Base-by-base conservation (phyloP, 208 protist genomes). In the Crithidia expoeki region DNA sequence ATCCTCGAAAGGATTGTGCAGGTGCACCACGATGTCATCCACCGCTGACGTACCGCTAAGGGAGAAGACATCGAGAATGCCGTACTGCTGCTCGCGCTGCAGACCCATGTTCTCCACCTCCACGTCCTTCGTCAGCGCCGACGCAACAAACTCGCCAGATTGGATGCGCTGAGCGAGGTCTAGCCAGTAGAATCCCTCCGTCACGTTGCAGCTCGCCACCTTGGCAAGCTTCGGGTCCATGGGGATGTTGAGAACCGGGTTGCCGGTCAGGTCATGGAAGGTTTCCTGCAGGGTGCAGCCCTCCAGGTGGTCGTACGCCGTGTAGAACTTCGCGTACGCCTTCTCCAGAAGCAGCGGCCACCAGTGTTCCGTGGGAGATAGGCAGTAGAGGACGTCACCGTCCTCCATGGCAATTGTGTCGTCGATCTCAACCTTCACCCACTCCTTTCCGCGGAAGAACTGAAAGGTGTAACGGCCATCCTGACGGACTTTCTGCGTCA, bases 261-360 rank as follows among this genome's bases (percentile, higher is more conserved):
- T 74, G 51, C 89, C 89, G 4, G 92, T 94, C 44, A 96, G 57
- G 60, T 96, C 92, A 46, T 90, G 88, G 32, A 92, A 83, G 9
- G 85, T 81, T 66, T 96, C 89, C 61, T 85, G 80, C 28, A 88
- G 77, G 12, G 83, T 93, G 70, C 89, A 94, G 40, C 86, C 84
- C 5, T 93, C 85, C 3, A 96, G 72, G 40, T 86, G 72, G 46
- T 84, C 74, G 74, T 94, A 96, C 28, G 72, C 67, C 40, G 82
- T 86, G 76, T 93, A 89, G 74, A 96, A 94, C 72, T 96, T 96
- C 34, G 92, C 92, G 74, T 96, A 96, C 32, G 92, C 92, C 86
- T 96, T 96, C 80, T 96, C 89, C 61, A 96, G 74, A 60, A 96
- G 76, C 53, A 94, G 73, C 25, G 92, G 89, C 80, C 87, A 96